These are phyloP conservation scores for Ampelocalamus luodianensis DNA, from an alignment of 176 grass and related monocot species.

Conservation along the genomic window DNA sequence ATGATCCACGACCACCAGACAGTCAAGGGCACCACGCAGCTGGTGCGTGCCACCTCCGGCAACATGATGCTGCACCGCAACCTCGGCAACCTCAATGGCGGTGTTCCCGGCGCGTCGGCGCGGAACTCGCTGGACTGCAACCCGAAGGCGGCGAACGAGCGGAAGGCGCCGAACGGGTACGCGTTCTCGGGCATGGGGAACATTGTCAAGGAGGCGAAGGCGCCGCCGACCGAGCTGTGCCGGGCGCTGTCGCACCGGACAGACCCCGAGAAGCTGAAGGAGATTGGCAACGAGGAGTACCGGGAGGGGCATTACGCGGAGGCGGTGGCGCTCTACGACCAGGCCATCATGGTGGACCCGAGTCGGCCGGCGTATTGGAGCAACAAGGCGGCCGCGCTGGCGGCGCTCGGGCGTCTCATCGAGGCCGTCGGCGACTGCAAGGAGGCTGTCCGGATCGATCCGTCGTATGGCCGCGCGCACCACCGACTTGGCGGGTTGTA, in stretches of 20 bases:
- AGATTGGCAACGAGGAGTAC: constrained; percentile 95
- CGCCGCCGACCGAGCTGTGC: constrained; percentile 43
- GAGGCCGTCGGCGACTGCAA: constrained; percentile 82
- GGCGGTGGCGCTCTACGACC: constrained; percentile 87
- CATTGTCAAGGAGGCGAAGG: constrained; percentile 46
- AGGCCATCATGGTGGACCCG: constrained; percentile 77
- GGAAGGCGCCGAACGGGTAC: constrained; percentile 40
- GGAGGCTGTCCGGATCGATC: constrained; percentile 79
- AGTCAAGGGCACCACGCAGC: constrained; percentile 59
- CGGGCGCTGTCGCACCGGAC: constrained; percentile 66
- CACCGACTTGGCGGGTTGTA: constrained; percentile 73
- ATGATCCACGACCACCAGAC: constrained; percentile 77
- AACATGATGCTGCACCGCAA: constrained; percentile 93
- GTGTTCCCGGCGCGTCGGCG: constrained; percentile 7
- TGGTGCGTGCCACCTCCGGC: constrained; percentile 78
- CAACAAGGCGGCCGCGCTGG: constrained; percentile 90
- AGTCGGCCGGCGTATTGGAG: constrained; percentile 67
- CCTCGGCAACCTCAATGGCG: constrained; percentile 74
- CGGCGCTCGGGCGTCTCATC: constrained; percentile 64
- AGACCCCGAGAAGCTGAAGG: constrained; percentile 91
- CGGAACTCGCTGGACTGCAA: constrained; percentile 45
- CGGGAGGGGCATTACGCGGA: constrained; percentile 75
- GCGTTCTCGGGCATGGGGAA: constrained; percentile 50
- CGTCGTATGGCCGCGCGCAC: constrained; percentile 70
- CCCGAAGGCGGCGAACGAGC: constrained; percentile 45